Evolutionary conservation across 2,329 filamentous ascomycete species (phyloP).

Genomic region (Epichloe brachyelytri): DNA sequence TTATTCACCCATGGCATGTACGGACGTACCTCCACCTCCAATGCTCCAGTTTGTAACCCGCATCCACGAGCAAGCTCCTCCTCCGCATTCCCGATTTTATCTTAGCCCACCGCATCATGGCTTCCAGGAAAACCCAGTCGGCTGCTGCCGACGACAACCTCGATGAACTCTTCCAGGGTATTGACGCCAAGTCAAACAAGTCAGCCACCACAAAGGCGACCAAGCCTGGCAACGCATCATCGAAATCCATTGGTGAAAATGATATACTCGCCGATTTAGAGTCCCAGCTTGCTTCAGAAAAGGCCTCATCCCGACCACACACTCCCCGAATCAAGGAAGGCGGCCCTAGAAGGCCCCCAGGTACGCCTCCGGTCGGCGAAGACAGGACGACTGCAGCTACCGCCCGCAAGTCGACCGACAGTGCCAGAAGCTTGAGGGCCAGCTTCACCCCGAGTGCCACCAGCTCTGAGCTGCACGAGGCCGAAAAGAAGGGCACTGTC

Average conservation of each 20-base stretch:
- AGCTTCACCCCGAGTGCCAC: slow-evolving; percentile 58
- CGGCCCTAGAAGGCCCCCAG: slow-evolving; percentile 30
- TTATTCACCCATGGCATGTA: neutral
- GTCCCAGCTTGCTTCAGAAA: slow-evolving; percentile 52
- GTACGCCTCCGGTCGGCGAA: slow-evolving; percentile 45
- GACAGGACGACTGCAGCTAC: slow-evolving; percentile 37
- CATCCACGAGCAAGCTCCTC: neutral
- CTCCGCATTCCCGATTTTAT: neutral
- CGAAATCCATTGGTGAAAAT: slow-evolving; percentile 41
- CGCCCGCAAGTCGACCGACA: slow-evolving; percentile 65
- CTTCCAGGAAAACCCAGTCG: slow-evolving; percentile 46
- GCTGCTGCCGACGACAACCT: slow-evolving; percentile 47
- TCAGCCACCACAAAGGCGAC: slow-evolving; percentile 25
- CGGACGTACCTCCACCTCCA: neutral
- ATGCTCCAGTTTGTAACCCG: neutral
- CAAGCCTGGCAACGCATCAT: slow-evolving; percentile 35
- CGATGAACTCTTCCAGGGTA: slow-evolving; percentile 51
- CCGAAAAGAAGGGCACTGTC: slow-evolving; percentile 36
- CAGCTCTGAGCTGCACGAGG: slow-evolving; percentile 46
- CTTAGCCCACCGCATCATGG: slow-evolving; percentile 29
- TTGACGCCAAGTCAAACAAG: slow-evolving; percentile 41
- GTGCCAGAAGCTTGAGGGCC: slow-evolving; percentile 55
- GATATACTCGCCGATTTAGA: slow-evolving; percentile 84
- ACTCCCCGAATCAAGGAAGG: slow-evolving; percentile 61
- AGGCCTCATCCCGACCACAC: slow-evolving; percentile 62